These are phyloP conservation scores for Acanthamoeba sp. DNA, from an alignment of 208 protist species.

Conservation along the genomic window DNA sequence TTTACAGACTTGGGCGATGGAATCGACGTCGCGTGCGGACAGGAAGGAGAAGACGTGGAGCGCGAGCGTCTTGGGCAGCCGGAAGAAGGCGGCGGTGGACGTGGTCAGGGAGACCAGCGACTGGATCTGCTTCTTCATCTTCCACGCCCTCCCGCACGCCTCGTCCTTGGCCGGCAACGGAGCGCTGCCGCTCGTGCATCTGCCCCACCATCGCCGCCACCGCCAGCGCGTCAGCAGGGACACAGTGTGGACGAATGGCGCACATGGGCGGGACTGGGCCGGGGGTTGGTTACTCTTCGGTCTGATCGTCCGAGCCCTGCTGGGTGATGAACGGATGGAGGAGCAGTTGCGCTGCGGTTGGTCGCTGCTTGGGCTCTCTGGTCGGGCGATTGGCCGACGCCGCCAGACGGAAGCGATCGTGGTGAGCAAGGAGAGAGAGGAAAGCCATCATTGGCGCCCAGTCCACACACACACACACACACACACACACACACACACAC, in stretches of 20 bases:
- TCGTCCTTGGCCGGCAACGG: background rate
- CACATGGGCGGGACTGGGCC: too few relatives aligned
- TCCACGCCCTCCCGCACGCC: background rate
- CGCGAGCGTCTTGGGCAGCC: conserved; percentile 6
- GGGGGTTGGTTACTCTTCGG: background rate
- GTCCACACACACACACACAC: background rate
- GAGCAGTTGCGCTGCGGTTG: conserved; percentile 82
- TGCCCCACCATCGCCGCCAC: background rate
- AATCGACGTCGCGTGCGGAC: conserved; percentile 17
- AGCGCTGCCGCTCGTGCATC: background rate
- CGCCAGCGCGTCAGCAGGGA: background rate
- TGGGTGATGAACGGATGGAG: conserved; percentile 65
- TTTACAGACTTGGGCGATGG: conserved; percentile 70
- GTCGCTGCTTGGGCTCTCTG: conserved; percentile 82
- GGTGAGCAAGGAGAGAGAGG: background rate
- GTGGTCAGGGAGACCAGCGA: background rate
- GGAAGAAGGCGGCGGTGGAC: background rate
- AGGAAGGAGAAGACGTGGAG: conserved; percentile 55
- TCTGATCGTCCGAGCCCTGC: background rate
- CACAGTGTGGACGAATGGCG: too few relatives aligned
- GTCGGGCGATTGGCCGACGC: background rate
- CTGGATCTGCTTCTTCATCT: conserved; percentile 46
- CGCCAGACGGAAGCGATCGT: background rate
- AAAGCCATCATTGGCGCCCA: too few relatives aligned
- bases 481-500: background rate